phyloP scores from a whole-genome alignment of 2,329 filamentous ascomycete species.

The Fusarium albosuccineum region DNA sequence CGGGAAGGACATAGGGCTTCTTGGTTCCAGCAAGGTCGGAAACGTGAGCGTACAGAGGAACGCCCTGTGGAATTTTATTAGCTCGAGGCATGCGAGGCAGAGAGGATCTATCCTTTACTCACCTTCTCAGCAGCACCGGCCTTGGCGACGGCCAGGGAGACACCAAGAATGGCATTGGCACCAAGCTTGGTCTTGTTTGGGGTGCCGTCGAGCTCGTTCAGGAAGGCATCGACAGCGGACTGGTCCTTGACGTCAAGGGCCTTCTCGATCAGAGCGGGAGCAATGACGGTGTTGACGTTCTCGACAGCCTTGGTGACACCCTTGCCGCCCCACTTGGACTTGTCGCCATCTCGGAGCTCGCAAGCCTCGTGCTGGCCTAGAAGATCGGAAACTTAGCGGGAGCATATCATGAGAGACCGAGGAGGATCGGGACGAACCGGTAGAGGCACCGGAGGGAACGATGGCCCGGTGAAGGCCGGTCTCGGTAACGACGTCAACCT shows the following conservation, averaged over 20 bases:
- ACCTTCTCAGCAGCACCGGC: slow-evolving; percentile 90
- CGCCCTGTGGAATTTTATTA: slow-evolving; percentile 62
- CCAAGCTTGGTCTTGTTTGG: slow-evolving; percentile 89
- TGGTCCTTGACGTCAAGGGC: slow-evolving; percentile 89
- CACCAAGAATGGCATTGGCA: slow-evolving; percentile 90
- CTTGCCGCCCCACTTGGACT: slow-evolving; percentile 88
- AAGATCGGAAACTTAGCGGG: slow-evolving; percentile 48
- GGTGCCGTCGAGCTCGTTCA: slow-evolving; percentile 87
- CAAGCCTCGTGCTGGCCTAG: slow-evolving; percentile 89
- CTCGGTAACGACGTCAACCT: slow-evolving; percentile 97
- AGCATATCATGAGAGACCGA: slow-evolving; percentile 33
- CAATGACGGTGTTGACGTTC: slow-evolving; percentile 88
- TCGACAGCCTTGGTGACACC: slow-evolving; percentile 87
- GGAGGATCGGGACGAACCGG: slow-evolving; percentile 70
- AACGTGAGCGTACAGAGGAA: slow-evolving; percentile 89
- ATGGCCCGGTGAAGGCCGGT: slow-evolving; percentile 97
- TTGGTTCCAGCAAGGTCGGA: slow-evolving; percentile 90
- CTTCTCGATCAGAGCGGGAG: slow-evolving; percentile 84
- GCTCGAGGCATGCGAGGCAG: slow-evolving; percentile 3
- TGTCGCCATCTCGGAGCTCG: slow-evolving; percentile 92
- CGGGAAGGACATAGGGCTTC: slow-evolving; percentile 91
- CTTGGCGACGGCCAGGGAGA: slow-evolving; percentile 87
- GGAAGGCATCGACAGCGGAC: slow-evolving; percentile 84
- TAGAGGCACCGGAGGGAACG: slow-evolving; percentile 96
- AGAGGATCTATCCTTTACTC: slow-evolving; percentile 25